Evolutionary conservation across 371 early-diverging fungal genomes (phyloP), one percentile per base, ranked within the genome.

Genomic region (Haplosporangium sp.): DNA sequence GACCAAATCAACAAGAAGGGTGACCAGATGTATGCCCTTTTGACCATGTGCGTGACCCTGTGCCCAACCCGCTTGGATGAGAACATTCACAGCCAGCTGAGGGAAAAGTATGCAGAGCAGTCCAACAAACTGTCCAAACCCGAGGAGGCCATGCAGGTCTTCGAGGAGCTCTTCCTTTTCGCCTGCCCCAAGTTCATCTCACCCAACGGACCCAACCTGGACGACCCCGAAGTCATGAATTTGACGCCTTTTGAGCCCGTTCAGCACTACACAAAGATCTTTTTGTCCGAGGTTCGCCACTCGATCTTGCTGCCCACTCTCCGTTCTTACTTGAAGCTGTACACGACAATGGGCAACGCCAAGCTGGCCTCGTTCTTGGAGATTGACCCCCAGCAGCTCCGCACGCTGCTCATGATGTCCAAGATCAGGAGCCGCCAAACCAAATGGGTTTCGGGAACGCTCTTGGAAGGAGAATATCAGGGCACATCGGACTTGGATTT

Each of bases 101-200:
- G 95, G 73, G 98, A 98, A 80, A 95, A 96, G 86, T 91, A 95
- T 73, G 95, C 94, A 37, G 98, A 98, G 59, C 96, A 96, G 65
- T 85, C 94, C 59, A 86, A 86, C 82, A 93, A 92, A 83, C 90
- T 97, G 90, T 29, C 62, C 20, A 75, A 76, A 71, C 91, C 93
- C 40, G 95, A 94, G 62, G 96, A 95, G 63, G 92, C 91, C 48
- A 64, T 95, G 46, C 73, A 84, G 23, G 87, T 91, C 55, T 93
- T 94, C 73, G 93, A 95, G 72, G 97, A 97, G 71, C 87, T 98
- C 54, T 98, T 93, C 88, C 85, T 88, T 67, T 95, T 91, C 69
- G 93, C 98, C 16, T 95, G 95, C 84, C 98, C 98, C 70, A 95
- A 95, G 83, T 98, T 97, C 83, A 95, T 98, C 65, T 90, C 92